A percentile compares a stretch with the other conserved stretches of the same genome.
These are phyloP conservation scores for Metschnikowia lunata DNA, from an alignment of 805 yeast species.

Conservation along the genomic window DNA sequence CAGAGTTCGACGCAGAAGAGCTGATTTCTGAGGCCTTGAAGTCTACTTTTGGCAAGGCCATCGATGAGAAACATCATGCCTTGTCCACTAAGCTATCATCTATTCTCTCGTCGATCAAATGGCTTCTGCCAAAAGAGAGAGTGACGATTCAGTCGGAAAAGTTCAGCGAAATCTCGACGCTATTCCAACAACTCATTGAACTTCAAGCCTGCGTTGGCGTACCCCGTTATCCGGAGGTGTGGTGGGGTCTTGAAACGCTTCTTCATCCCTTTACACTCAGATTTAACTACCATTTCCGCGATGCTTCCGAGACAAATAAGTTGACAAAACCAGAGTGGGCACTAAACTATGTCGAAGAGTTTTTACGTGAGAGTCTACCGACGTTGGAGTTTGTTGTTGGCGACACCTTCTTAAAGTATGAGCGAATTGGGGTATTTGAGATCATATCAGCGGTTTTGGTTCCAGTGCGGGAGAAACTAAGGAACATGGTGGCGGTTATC, in stretches of 20 bases:
- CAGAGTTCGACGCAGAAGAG: background rate
- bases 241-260: slow-evolving; percentile 51
- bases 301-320: slow-evolving; percentile 53
- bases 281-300: slow-evolving; percentile 58
- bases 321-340: slow-evolving; percentile 72
- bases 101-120: slow-evolving; percentile 16
- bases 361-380: slow-evolving; percentile 36
- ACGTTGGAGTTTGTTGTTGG: slow-evolving; percentile 39
- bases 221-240: slow-evolving; percentile 32
- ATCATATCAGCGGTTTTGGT: slow-evolving; percentile 44
- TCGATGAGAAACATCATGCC: slow-evolving; percentile 1
- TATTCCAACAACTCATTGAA: slow-evolving; percentile 18
- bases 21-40: slow-evolving; percentile 3
- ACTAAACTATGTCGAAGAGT: slow-evolving; percentile 45
- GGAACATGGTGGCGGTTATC: slow-evolving; percentile 17
- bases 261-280: slow-evolving; percentile 44
- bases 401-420: slow-evolving; percentile 23
- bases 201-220: slow-evolving; percentile 29
- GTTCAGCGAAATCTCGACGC: slow-evolving; percentile 6
- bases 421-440: slow-evolving; percentile 32
- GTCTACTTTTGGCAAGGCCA: background rate
- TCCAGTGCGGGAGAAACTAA: slow-evolving; percentile 44
- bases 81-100: slow-evolving; percentile 14
- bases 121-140: slow-evolving; percentile 21
- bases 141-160: slow-evolving; percentile 12